Evolutionary conservation across 768 basidiomycete species (phyloP), one percentile per base, ranked within the genome.

Genomic region (Neoboletus brunneissimus): DNA sequence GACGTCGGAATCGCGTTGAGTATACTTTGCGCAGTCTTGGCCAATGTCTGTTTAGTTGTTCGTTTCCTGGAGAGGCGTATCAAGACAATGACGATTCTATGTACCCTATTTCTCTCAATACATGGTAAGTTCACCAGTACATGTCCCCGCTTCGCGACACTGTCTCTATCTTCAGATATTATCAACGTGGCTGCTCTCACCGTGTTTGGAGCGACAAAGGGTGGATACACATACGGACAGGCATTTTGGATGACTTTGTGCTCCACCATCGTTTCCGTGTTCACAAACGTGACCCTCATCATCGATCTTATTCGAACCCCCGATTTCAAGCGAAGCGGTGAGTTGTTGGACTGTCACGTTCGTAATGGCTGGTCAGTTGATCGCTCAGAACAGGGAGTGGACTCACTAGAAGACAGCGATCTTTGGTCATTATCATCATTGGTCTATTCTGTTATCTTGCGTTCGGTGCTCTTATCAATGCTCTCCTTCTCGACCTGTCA

Each of bases 211-310:
- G 73, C 84, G 0, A 69, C 77, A 50, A 72, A 82, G 57, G 86
- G 86, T 55, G 87, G 83, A 0, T 90, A 89, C 70, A 86, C 85
- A 0, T 89, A 85, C 56, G 85, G 79, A 0, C 79, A 85, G 64
- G 73, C 87, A 0, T 91, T 84, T 65, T 94, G 91, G 91, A 79
- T 87, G 69, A 87, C 85, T 3, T 74, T 91, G 13, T 89, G 87
- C 64, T 88, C 87, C 0, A 93, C 89, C 0, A 74, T 84, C 6
- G 80, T 80, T 1, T 87, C 88, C 0, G 71, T 81, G 2, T 69
- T 85, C 48, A 86, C 84, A 13, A 94, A 89, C 61, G 58, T 86
- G 27, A 89, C 86, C 0, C 73, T 94, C 3, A 76, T 88, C 10
- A 68, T 78, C 40, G 92, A 94, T 63, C 73, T 84, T 34, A 46